Conservation (phyloP, 768 basidiomycete species). For the Suillus plorans region DNA sequence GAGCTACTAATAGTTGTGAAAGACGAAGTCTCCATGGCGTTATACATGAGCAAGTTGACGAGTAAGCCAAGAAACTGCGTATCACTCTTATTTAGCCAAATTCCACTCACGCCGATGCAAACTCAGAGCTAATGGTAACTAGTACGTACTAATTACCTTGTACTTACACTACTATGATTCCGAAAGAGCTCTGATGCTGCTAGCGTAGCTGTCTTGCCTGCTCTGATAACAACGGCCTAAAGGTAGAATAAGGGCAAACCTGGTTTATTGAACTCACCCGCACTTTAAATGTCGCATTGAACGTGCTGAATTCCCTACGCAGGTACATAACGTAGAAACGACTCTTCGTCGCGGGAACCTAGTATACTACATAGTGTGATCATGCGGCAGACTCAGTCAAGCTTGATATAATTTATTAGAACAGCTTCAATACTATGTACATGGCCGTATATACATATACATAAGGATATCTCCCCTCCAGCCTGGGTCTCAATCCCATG, state of each 20-base stretch:
- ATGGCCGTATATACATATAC: not conserved
- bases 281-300: not conserved
- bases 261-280: not conserved
- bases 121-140: no score
- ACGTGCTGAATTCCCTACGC: not conserved
- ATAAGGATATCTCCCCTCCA: no score
- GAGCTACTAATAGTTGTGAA: not conserved
- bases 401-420: not conserved
- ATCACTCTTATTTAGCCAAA: no score
- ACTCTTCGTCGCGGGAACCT: not conserved
- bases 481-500: not conserved
- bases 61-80: not conserved
- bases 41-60: not conserved
- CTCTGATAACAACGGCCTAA: no score
- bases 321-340: not conserved
- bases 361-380: not conserved
- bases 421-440: not conserved
- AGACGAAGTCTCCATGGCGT: no score
- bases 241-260: slow-evolving; percentile 6
- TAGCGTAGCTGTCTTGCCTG: no score
- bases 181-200: no score
- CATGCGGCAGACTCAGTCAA: not conserved
- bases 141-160: no score
- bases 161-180: no score
- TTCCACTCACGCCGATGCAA: not conserved